These are phyloP conservation scores for Mortierella sp. DNA, from an alignment of 371 early-diverging fungal genomes.

Conservation along the genomic window DNA sequence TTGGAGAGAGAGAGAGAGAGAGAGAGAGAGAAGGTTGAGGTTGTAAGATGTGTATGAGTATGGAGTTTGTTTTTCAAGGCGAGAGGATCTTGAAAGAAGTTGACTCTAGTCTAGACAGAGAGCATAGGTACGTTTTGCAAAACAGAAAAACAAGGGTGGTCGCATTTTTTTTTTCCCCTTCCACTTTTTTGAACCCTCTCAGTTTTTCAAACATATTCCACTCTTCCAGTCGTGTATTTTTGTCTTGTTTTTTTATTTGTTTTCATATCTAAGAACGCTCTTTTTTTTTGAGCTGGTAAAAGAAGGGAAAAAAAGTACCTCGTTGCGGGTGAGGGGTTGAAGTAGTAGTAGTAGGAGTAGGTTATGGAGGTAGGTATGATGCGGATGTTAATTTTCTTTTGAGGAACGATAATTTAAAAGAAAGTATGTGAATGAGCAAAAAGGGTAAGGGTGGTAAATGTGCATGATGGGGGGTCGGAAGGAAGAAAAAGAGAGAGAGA, in stretches of 20 bases:
- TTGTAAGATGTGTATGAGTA: too few species aligned
- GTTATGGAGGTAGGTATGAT: neutral
- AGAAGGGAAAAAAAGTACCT: neutral
- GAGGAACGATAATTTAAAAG: too few species aligned
- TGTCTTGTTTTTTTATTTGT: neutral
- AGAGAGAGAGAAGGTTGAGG: too few species aligned
- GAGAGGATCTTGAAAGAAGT: too few species aligned
- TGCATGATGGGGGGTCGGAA: neutral
- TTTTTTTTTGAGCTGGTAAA: neutral
- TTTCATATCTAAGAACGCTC: neutral
- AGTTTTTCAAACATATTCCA: too few species aligned
- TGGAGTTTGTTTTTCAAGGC: too few species aligned
- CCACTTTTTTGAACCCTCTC: neutral
- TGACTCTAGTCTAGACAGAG: too few species aligned
- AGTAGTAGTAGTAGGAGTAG: neutral
- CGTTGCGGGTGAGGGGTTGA: neutral
- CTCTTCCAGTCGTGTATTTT: neutral
- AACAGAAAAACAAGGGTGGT: too few species aligned
- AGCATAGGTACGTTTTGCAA: too few species aligned
- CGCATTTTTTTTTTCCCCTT: neutral
- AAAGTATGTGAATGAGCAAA: too few species aligned
- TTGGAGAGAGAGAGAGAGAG: too few species aligned
- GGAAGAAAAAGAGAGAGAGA: neutral
- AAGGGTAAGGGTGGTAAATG: neutral
- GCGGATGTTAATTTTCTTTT: too few species aligned